phyloP scores from a whole-genome alignment of 805 yeast species.

The Scheffersomyces amazonensis region DNA sequence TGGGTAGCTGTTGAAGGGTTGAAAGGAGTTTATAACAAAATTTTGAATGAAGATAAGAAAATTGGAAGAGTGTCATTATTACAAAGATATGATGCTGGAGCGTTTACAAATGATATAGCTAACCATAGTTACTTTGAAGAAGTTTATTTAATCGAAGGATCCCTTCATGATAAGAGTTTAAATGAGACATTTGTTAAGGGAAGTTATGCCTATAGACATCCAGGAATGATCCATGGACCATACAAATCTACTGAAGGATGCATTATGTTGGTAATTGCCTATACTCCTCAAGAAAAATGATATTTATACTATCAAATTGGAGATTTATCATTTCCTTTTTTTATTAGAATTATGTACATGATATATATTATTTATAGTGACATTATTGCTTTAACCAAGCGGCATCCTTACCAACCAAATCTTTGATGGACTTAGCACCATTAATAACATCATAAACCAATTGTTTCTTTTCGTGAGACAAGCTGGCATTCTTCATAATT shows the following conservation, averaged over 20 bases:
- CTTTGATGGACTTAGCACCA: conserved; percentile 18
- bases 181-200: background rate
- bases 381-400: conserved; percentile 12
- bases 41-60: background rate
- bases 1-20: background rate
- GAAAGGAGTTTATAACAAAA: background rate
- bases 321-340: no score
- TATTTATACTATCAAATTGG: no score
- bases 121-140: background rate
- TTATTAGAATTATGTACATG: no score
- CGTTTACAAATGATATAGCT: background rate
- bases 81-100: background rate
- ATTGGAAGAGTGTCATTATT: background rate
- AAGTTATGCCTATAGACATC: background rate
- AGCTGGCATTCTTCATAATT: conserved; percentile 22
- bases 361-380: no score
- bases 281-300: background rate
- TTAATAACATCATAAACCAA: conserved; percentile 26
- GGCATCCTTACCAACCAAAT: conserved; percentile 9
- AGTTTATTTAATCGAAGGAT: background rate
- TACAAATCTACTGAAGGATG: background rate
- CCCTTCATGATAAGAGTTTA: background rate
- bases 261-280: background rate
- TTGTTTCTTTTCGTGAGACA: conserved; percentile 24
- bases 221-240: background rate